Evolutionary conservation across 2,329 filamentous ascomycete genomes (phyloP).

Genomic region (Botryotinia calthae): DNA sequence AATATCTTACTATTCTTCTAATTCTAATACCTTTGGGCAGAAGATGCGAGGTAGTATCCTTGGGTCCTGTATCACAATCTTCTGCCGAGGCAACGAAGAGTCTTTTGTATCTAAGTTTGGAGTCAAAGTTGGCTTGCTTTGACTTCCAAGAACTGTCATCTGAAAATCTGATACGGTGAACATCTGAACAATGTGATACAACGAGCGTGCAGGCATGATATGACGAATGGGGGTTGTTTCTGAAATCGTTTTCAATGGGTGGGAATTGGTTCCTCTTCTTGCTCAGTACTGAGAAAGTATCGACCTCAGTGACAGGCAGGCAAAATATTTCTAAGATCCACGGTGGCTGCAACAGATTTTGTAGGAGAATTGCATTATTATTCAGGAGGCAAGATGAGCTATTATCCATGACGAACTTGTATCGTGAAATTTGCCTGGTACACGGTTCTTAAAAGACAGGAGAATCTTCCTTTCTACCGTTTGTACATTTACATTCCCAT

Average conservation of each 20-base stretch:
- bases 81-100: background rate
- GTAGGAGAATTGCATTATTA: conserved; percentile 1
- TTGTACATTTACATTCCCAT: conserved; percentile 10
- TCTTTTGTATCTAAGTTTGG: background rate
- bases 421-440: background rate
- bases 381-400: background rate
- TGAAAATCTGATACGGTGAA: conserved; percentile 2
- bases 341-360: conserved; percentile 11
- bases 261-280: background rate
- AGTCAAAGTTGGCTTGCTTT: background rate
- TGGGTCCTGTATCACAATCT: background rate
- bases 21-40: background rate
- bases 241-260: background rate
- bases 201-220: conserved; percentile 2
- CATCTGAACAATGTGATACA: conserved; percentile 8
- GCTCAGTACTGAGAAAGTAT: background rate
- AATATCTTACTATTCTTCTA: background rate
- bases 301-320: background rate
- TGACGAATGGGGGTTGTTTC: background rate
- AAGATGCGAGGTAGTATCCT: background rate
- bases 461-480: background rate
- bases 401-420: background rate
- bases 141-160: conserved; percentile 5
- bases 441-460: background rate
- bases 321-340: background rate